Evolutionary conservation across 257 asterid species (phyloP).

Genomic region (Misopates orontium): DNA sequence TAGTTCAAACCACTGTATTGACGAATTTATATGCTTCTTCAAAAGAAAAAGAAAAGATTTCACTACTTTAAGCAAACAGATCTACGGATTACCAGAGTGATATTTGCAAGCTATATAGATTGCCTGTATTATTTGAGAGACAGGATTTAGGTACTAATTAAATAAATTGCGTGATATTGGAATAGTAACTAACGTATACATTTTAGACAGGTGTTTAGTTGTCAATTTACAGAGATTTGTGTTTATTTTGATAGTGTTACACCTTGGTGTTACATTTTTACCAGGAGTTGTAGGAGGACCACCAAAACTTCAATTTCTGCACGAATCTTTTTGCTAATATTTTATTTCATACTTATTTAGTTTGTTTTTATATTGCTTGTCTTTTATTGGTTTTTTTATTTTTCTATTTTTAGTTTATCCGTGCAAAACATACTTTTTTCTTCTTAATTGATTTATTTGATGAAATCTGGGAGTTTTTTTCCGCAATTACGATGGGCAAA

Average conservation of each 20-base stretch:
- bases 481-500: constrained; percentile 25
- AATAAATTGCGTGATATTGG: background rate
- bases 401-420: too few relatives aligned
- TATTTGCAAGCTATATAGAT: too few relatives aligned
- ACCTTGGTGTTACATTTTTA: background rate
- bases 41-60: background rate
- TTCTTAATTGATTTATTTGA: too few relatives aligned
- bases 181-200: background rate
- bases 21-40: background rate
- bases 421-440: too few relatives aligned
- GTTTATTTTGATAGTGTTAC: constrained; percentile 12
- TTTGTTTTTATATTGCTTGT: background rate
- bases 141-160: background rate
- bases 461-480: constrained; percentile 20
- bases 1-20: too few relatives aligned
- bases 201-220: constrained; percentile 19
- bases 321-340: background rate
- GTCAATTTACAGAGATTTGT: constrained; percentile 24
- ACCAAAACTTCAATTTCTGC: constrained; percentile 16
- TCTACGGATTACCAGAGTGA: too few relatives aligned
- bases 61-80: too few relatives aligned
- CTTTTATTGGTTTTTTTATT: too few relatives aligned
- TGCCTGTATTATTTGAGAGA: background rate
- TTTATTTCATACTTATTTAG: background rate
- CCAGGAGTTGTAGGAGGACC: constrained; percentile 17